Evolutionary conservation across 768 basidiomycete species (phyloP).

Genomic region (Naganishia antarctica): DNA sequence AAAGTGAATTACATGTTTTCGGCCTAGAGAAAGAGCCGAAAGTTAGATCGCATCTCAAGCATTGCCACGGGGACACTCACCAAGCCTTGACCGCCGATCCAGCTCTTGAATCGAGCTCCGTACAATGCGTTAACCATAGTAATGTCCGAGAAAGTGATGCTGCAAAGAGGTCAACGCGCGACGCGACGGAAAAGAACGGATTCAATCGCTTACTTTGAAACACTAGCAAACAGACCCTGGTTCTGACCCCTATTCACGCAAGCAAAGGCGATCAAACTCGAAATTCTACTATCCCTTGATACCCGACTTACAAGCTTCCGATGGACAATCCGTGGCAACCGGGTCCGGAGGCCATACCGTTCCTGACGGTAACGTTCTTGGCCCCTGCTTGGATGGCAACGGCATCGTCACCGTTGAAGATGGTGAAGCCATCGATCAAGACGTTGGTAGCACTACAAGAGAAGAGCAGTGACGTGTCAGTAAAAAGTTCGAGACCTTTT

Average conservation of each 20-base stretch:
- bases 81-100: conserved; percentile 55
- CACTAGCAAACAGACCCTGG: conserved; percentile 51
- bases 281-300: too few relatives aligned
- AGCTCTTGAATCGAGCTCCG: conserved; percentile 55
- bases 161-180: background rate
- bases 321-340: conserved; percentile 55
- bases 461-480: background rate
- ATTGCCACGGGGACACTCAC: conserved; percentile 34
- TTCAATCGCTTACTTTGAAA: conserved; percentile 45
- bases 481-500: background rate
- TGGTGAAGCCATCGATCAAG: conserved; percentile 46
- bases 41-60: background rate
- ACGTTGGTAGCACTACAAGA: conserved; percentile 32
- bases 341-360: conserved; percentile 54
- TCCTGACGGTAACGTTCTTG: conserved; percentile 53
- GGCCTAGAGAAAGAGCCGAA: conserved; percentile 2
- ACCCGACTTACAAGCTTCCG: conserved; percentile 54
- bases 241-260: too few relatives aligned
- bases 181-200: background rate
- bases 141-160: conserved; percentile 55
- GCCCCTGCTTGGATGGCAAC: conserved; percentile 55
- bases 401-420: conserved; percentile 56
- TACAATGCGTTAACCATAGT: conserved; percentile 56
- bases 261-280: too few relatives aligned
- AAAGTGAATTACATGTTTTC: conserved; percentile 55